Evolutionary conservation across 2,329 filamentous ascomycete species (phyloP).

Genomic region (Trichophyton mentagrophytes): DNA sequence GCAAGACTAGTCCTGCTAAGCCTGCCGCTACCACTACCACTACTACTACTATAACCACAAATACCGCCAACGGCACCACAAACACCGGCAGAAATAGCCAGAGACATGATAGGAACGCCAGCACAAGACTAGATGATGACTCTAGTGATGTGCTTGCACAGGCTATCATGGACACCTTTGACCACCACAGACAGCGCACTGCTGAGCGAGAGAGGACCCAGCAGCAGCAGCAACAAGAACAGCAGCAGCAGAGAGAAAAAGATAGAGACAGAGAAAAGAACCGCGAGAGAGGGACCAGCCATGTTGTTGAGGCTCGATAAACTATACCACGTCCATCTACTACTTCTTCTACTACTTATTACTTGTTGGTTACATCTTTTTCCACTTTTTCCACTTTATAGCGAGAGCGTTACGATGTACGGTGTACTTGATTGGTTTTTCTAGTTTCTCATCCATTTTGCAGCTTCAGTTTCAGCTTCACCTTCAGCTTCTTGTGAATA

Average conservation of each 20-base stretch:
- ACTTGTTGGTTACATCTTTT: not conserved
- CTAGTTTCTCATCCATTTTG: too few species aligned
- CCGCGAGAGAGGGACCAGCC: not conserved
- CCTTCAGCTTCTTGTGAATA: not conserved
- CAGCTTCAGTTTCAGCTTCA: not conserved
- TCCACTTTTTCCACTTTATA: not conserved
- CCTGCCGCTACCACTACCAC: not conserved
- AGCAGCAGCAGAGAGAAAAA: constrained; percentile 4
- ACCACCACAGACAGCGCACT: constrained; percentile 24
- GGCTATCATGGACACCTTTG: constrained; percentile 32
- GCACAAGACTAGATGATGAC: constrained; percentile 22
- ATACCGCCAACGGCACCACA: not conserved
- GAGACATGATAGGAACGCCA: not conserved
- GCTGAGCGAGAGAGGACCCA: constrained; percentile 16
- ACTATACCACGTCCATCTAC: not conserved
- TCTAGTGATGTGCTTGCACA: constrained; percentile 30
- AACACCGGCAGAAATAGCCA: not conserved
- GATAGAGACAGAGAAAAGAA: constrained; percentile 3
- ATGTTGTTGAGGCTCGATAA: not conserved
- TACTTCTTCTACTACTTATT: not conserved
- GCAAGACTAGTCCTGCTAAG: not conserved
- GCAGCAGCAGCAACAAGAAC: not conserved
- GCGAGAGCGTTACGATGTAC: not conserved
- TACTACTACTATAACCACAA: not conserved
- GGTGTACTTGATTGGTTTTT: not conserved